Conservation (phyloP, 768 basidiomycete species). For the Termitomyces sp. region DNA sequence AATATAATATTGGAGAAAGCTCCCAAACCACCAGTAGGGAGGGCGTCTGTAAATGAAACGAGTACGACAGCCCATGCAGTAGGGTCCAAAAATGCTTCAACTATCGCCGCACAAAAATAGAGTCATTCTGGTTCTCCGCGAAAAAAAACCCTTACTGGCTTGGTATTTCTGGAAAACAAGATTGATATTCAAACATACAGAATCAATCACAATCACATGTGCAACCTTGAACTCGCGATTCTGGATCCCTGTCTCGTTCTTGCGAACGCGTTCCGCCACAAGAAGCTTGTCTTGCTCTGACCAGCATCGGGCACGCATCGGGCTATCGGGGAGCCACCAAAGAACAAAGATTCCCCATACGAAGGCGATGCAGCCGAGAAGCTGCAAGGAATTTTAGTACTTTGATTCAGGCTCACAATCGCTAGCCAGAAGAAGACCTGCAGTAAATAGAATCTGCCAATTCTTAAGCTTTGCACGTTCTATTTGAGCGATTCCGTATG, state of each 20-base stretch:
- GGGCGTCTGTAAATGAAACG: slow-evolving; percentile 41
- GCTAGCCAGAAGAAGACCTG: slow-evolving; percentile 11
- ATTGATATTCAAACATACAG: not conserved
- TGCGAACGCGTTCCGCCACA: slow-evolving; percentile 44
- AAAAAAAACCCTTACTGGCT: slow-evolving; percentile 19
- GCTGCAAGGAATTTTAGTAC: slow-evolving; percentile 16
- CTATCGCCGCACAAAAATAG: slow-evolving; percentile 12
- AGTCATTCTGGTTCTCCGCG: no score
- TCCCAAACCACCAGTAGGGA: slow-evolving; percentile 42
- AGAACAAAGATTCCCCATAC: slow-evolving; percentile 42
- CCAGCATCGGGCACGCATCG: slow-evolving; percentile 42
- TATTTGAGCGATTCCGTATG: slow-evolving; percentile 43
- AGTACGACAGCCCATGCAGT: slow-evolving; percentile 40
- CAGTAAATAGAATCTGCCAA: slow-evolving; percentile 45
- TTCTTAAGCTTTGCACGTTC: slow-evolving; percentile 34
- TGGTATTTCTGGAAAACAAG: slow-evolving; percentile 19
- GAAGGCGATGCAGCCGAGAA: slow-evolving; percentile 39
- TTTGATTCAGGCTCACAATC: not conserved
- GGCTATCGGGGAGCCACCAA: slow-evolving; percentile 46
- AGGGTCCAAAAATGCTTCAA: slow-evolving; percentile 39
- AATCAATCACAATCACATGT: not conserved
- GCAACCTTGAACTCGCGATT: slow-evolving; percentile 43
- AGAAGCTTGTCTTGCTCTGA: slow-evolving; percentile 39
- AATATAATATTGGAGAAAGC: slow-evolving; percentile 51
- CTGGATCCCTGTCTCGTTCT: slow-evolving; percentile 48